Base-by-base conservation (phyloP, 352 stramenopile species). In the Pythium rishiriense region DNA sequence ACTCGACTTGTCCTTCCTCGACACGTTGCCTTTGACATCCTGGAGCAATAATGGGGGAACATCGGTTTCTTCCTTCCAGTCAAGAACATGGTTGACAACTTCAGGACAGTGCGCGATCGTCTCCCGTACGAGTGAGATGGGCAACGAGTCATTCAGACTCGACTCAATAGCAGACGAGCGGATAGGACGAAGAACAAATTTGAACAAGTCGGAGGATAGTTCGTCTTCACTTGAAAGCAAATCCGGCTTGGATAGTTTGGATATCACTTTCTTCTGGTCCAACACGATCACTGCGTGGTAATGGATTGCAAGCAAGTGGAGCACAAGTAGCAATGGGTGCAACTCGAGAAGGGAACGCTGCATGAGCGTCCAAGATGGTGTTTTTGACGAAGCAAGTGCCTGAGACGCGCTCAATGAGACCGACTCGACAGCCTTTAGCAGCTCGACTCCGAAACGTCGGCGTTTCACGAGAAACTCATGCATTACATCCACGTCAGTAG, bases 151-250 rank as follows among this genome's bases (percentile, higher is more conserved):
- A 25, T 88, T 78, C 1, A 93, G 57, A 63, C 83, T 90, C 0
- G 83, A 93, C 62, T 93, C 83, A 37, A 93, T 93, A 0, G 83
- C 83, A 24, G 83, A 88, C 12, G 83, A 93, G 35, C 83, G 79
- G 48, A 93, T 88, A 1, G 83, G 83, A 4, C 83, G 83, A 22
- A 93, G 58, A 28, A 93, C 86, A 52, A 83, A 93, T 65, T 88
- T 93, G 72, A 93, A 90, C 55, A 90, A 51, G 58, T 93, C 83
- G 3, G 81, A 79, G 37, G 72, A 60, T 15, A 93, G 64, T n/a
- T 62, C 54, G 10, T 69, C 42, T 29, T 59, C 52, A 15, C 73
- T 47, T 3, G 64, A 58, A 3, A 92, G 60, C 26, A 92, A 35
- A 52, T 88, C 60, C 22, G 60, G 45, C 29, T 14, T 43, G 7